Percentiles rank a stretch among this genome's conserved stretches.
These are phyloP conservation scores for Melanopsichium pennsylvanicum DNA, from an alignment of 1,284 basidiomycete genomes.

Conservation along the genomic window DNA sequence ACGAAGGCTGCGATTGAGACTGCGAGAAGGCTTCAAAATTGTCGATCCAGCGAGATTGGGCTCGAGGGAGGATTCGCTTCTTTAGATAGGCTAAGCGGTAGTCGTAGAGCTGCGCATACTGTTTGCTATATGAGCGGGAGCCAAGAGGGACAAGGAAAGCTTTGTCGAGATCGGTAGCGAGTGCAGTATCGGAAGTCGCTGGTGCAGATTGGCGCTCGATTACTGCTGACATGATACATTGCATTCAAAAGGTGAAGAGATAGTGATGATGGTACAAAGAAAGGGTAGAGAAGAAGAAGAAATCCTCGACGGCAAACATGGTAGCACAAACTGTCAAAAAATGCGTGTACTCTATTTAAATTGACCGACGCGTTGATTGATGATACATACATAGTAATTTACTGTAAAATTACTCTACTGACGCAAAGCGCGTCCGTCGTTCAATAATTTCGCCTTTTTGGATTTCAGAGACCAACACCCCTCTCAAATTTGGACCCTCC, in stretches of 20 bases:
- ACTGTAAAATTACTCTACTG: no score
- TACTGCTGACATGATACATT: constrained; percentile 16
- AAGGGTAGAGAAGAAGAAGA: not conserved
- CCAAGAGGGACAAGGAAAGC: constrained; percentile 53
- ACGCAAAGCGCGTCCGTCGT: constrained; percentile 18
- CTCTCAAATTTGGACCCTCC: no score
- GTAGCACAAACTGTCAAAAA: no score
- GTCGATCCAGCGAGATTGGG: constrained; percentile 41
- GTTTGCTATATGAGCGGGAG: constrained; percentile 53
- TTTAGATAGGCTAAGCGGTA: constrained; percentile 61
- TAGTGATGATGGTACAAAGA: not conserved
- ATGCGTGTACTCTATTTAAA: not conserved
- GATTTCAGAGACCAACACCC: constrained; percentile 27
- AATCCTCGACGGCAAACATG: no score
- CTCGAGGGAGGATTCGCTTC: constrained; percentile 50
- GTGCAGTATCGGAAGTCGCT: not conserved
- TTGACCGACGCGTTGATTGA: constrained; percentile 34
- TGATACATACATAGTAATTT: no score
- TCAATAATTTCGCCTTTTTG: no score
- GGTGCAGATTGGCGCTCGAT: constrained; percentile 13
- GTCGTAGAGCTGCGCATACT: constrained; percentile 64
- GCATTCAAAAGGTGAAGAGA: not conserved
- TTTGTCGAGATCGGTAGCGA: constrained; percentile 29
- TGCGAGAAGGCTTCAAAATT: constrained; percentile 31
- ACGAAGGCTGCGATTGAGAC: constrained; percentile 22